Evolutionary conservation across 164 flowering plant species (phyloP), one percentile per base, ranked within the genome.

Genomic region (Vitis rupestris): DNA sequence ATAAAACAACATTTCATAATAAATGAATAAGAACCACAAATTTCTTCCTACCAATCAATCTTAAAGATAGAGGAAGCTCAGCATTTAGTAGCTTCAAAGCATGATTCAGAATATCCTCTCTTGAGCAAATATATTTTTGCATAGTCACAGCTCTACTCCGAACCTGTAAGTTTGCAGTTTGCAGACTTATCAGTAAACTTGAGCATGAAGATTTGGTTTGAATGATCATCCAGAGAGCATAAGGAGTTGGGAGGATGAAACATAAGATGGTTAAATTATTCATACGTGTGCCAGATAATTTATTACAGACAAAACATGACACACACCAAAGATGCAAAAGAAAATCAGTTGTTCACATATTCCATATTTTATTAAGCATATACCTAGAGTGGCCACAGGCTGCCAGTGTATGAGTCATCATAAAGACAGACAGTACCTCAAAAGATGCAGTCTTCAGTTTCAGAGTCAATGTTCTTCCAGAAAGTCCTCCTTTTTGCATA

Each of bases 361-460:
- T 53, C n/a, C 56, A 53, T n/a, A 53, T 14, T 14, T 1, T 53
- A 53, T 13, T 53, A n/a, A 53, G 56, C 8, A 37, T 59, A 23
- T 59, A 10, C 37, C 27, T 29, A 61, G 8, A 37, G 14, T 6
- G 19, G 14, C 11, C 48, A 14, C 52, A 15, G 14, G 19, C 12
- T 65, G 13, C 19, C 19, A 70, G 51, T 7, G 16, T 51, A 52
- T 47, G 31, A 30, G 44, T 37, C 4, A 37, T 37, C 44, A 37
- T 3, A 65, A 61, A 50, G 76, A 14, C 59, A 66, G 59, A 59
- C 49, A 48, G 63, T 76, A 95, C 99, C 99, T 91, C 99, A 91
- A 93, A 95, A 48, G 90, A 78, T 59, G 91, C 85, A 64, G 98
- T 91, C 80, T 95, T 95, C 78, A 95, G 59, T 84, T 95, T 95